Evolutionary conservation across 73 alveolate genomes (phyloP), one percentile per base, ranked within the genome.

Genomic region (Blepharisma stoltei): DNA sequence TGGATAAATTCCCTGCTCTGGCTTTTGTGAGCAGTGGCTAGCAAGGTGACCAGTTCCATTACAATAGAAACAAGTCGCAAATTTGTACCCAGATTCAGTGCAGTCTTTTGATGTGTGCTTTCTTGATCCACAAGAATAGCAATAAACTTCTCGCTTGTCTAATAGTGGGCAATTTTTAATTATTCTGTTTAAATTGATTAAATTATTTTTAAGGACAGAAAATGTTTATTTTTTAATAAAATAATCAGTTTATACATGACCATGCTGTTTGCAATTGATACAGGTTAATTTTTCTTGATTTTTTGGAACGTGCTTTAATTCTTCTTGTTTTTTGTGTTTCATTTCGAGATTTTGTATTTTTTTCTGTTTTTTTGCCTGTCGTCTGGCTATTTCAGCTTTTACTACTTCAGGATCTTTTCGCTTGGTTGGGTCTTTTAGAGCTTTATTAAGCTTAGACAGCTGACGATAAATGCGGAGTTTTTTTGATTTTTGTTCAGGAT

Each of bases 31-130:
- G 79, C 79, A 69, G 0, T 37, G 69, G 4, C 71, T 41, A 11
- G 79, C 79, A 45, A 69, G 79, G 71, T 69, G 79, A 14, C 79
- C 79, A 41, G 55, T 69, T 21, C 79, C 69, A 45, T 14, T n/a
- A 5, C 79, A 69, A 45, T 14, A 41, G 71, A 69, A 69, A 5
- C 79, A 69, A 11, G n/a, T 70, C 21, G 79, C 79, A 38, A 60
- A 60, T 60, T 25, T 38, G 46, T 14, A 60, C 46, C 73, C 73
- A 20, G 73, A 0, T 25, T 60, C 23, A 14, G 14, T 38, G 23
- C 73, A 60, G 14, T 60, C 73, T 60, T 25, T 60, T 14, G 14
- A 60, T 14, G 73, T 60, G 23, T 60, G 73, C 38, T n/a, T 60
- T 38, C 73, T 60, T 20, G 73, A 60, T 38, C 73, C 73, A 60